phyloP scores from a whole-genome alignment of 2,329 filamentous ascomycete species.

The Ceratocystis ficicola region DNA sequence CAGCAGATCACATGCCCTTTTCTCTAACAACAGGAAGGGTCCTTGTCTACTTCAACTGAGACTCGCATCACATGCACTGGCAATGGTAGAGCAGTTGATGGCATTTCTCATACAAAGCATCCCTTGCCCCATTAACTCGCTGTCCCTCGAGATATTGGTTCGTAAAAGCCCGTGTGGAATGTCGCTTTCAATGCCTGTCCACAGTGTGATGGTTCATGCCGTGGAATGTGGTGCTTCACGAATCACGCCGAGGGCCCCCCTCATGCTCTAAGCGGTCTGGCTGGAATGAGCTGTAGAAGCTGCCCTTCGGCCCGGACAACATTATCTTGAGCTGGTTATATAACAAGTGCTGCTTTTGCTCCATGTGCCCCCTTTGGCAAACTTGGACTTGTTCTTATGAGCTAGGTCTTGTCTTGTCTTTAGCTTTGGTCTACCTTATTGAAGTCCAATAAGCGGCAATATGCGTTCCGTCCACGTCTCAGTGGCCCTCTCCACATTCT shows the following conservation, averaged over 20 bases:
- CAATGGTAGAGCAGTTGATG: background rate
- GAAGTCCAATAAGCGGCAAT: background rate
- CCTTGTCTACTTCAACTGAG: background rate
- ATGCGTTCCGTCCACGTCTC: background rate
- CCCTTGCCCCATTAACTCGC: background rate
- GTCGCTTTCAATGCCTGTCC: background rate
- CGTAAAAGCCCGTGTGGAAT: background rate
- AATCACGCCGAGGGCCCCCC: background rate
- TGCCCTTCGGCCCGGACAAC: background rate
- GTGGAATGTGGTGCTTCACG: background rate
- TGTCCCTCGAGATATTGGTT: background rate
- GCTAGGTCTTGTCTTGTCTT: background rate
- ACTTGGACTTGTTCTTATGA: background rate
- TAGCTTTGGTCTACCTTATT: background rate
- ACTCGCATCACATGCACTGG: background rate
- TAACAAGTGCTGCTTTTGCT: background rate
- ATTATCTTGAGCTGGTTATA: background rate
- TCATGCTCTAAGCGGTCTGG: background rate
- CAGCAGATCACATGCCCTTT: background rate
- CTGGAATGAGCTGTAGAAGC: background rate
- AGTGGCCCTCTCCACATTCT: background rate
- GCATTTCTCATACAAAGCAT: background rate
- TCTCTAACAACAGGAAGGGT: background rate
- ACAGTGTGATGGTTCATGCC: background rate
- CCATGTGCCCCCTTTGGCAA: background rate